Conservation (phyloP, 805 yeast genomes). For the Kuraishia ogatae region DNA sequence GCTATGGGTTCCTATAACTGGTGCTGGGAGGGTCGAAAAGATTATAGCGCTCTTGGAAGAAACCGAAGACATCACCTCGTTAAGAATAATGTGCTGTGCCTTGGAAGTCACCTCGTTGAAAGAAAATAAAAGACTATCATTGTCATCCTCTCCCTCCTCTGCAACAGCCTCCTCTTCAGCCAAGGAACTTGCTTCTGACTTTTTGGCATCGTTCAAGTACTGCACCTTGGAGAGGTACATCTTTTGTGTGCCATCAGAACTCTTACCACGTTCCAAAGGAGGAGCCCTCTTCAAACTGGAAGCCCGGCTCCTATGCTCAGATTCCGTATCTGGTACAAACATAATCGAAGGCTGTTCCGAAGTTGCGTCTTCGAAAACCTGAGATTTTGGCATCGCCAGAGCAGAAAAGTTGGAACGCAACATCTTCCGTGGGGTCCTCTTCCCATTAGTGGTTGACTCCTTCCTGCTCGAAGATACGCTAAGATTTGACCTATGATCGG, state of each 20-base stretch:
- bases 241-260: background rate
- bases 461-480: background rate
- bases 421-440: slow-evolving; percentile 14
- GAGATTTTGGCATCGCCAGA: slow-evolving; percentile 62
- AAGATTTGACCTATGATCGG: background rate
- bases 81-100: slow-evolving; percentile 83
- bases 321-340: slow-evolving; percentile 41
- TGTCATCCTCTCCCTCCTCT: background rate
- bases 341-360: slow-evolving; percentile 60
- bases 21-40: slow-evolving; percentile 87
- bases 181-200: background rate
- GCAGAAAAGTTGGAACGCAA: slow-evolving; percentile 61
- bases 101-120: slow-evolving; percentile 88
- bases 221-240: background rate
- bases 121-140: slow-evolving; percentile 23
- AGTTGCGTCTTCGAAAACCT: slow-evolving; percentile 56
- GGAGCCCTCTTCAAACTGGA: slow-evolving; percentile 1
- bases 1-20: slow-evolving; percentile 72
- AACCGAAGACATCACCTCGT: slow-evolving; percentile 67
- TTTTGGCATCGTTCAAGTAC: background rate
- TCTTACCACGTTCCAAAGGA: background rate
- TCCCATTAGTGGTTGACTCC: background rate
- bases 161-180: slow-evolving; percentile 1
- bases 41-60: slow-evolving; percentile 66
- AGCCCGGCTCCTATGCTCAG: slow-evolving; percentile 1